These are phyloP conservation scores for Colletotrichum zoysiae DNA, from an alignment of 2,329 filamentous ascomycete species.

Conservation along the genomic window DNA sequence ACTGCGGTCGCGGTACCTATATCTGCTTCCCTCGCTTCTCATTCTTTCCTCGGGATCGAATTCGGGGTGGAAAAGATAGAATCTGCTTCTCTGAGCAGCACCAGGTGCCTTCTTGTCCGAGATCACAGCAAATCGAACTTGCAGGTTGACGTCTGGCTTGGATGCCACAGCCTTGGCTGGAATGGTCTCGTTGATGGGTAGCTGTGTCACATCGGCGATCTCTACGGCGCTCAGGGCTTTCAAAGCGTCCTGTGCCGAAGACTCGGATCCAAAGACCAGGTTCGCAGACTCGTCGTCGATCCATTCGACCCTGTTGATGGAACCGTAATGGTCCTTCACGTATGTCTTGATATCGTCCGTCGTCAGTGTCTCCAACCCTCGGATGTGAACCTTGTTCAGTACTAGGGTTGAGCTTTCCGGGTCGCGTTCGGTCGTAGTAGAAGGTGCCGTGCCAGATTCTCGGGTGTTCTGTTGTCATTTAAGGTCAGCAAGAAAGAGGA, in stretches of 20 bases:
- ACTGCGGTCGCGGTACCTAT: slow-evolving; percentile 73
- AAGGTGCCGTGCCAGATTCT: background rate
- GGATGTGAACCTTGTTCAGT: slow-evolving; percentile 80
- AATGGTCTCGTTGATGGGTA: slow-evolving; percentile 73
- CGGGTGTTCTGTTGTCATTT: background rate
- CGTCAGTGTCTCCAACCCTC: slow-evolving; percentile 84
- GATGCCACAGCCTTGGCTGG: slow-evolving; percentile 76
- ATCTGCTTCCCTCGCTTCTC: slow-evolving; percentile 68
- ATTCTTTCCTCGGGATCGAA: slow-evolving; percentile 83
- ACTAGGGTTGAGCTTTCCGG: slow-evolving; percentile 24
- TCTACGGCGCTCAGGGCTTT: slow-evolving; percentile 64
- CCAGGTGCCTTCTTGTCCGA: slow-evolving; percentile 84
- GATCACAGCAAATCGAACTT: slow-evolving; percentile 79
- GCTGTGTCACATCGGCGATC: slow-evolving; percentile 65
- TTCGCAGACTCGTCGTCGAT: slow-evolving; percentile 95
- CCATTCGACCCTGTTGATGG: slow-evolving; percentile 83
- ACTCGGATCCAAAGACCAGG: slow-evolving; percentile 76
- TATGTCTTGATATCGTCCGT: slow-evolving; percentile 85
- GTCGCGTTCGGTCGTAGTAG: slow-evolving; percentile 15
- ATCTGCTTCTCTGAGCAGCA: slow-evolving; percentile 85
- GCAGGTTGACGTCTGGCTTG: slow-evolving; percentile 77
- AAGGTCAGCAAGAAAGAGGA: slow-evolving; percentile 13
- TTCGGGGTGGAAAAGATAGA: slow-evolving; percentile 93
- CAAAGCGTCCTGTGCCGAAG: slow-evolving; percentile 66
- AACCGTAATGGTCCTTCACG: slow-evolving; percentile 74